Percentiles rank a stretch among this genome's conserved stretches.
phyloP scores from a whole-genome alignment of 2,329 filamentous ascomycete species.

The Calonectria hongkongensis region DNA sequence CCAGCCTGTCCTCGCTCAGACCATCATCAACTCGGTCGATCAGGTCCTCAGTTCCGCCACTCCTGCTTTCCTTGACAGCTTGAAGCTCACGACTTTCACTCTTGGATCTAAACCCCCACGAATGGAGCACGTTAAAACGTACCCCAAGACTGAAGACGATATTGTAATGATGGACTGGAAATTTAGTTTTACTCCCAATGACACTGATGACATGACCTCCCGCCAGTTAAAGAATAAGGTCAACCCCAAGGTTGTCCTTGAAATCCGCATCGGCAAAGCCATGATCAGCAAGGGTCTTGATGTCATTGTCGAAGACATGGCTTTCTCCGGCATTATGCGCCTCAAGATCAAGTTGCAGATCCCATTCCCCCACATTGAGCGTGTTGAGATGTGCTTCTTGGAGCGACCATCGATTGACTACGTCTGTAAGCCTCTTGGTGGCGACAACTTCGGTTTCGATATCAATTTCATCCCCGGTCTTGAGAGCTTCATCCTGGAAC shows the following conservation, averaged over 20 bases:
- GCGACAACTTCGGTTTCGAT: constrained; percentile 96
- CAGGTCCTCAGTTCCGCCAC: constrained; percentile 96
- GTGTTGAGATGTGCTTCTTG: constrained; percentile 95
- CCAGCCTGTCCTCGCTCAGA: constrained; percentile 92
- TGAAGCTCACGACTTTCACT: constrained; percentile 95
- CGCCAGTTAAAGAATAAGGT: constrained; percentile 95
- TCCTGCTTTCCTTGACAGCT: constrained; percentile 92
- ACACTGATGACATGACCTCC: constrained; percentile 91
- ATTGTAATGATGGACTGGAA: constrained; percentile 99
- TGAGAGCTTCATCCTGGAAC: constrained; percentile 94
- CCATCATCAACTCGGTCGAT: constrained; percentile 94
- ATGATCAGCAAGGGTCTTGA: constrained; percentile 98
- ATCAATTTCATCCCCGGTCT: constrained; percentile 99
- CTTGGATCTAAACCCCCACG: constrained; percentile 96
- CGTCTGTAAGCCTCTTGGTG: constrained; percentile 97
- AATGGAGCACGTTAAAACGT: constrained; percentile 98
- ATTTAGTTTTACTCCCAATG: constrained; percentile 98
- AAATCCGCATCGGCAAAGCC: constrained; percentile 95
- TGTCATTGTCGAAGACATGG: constrained; percentile 98
- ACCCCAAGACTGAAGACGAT: constrained; percentile 96
- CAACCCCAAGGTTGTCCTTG: constrained; percentile 96
- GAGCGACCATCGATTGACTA: constrained; percentile 94
- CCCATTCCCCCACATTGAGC: constrained; percentile 95
- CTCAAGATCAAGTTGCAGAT: constrained; percentile 98
- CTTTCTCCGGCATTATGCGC: constrained; percentile 95